Conservation (phyloP, 176 grass and related monocot species). For the Zoysia japonica region DNA sequence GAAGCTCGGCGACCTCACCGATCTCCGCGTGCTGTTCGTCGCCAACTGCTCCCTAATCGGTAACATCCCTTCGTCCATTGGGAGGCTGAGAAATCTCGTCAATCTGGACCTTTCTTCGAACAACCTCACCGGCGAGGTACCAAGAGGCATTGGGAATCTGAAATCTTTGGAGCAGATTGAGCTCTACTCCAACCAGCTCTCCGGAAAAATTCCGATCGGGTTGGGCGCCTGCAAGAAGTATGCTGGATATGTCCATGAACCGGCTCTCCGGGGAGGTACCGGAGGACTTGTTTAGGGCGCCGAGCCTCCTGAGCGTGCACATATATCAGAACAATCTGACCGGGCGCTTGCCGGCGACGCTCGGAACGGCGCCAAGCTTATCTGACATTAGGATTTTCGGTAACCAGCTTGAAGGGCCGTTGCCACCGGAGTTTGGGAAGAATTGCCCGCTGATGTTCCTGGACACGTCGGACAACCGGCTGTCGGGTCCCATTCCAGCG, state of each 20-base stretch:
- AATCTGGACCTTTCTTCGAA: conserved; percentile 78
- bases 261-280: conserved; percentile 57
- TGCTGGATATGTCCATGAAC: conserved; percentile 68
- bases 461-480: conserved; percentile 62
- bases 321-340: conserved; percentile 68
- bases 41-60: conserved; percentile 64
- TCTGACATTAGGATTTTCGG: conserved; percentile 62
- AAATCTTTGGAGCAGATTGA: conserved; percentile 68
- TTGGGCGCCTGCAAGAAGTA: conserved; percentile 47
- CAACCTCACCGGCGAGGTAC: conserved; percentile 58
- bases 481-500: conserved; percentile 65
- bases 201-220: conserved; percentile 64
- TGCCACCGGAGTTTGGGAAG: conserved; percentile 70
- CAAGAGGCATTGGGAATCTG: conserved; percentile 42
- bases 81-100: conserved; percentile 49
- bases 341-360: conserved; percentile 46
- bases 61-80: conserved; percentile 64
- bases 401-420: conserved; percentile 59
- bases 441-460: conserved; percentile 55
- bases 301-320: conserved; percentile 57
- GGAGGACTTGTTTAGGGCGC: conserved; percentile 63
- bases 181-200: conserved; percentile 65
- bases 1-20: conserved; percentile 47
- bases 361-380: conserved; percentile 45
- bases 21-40: conserved; percentile 58